Conservation (phyloP, 2,329 filamentous ascomycete genomes). For the Monilinia vaccinii-corymbosi region DNA sequence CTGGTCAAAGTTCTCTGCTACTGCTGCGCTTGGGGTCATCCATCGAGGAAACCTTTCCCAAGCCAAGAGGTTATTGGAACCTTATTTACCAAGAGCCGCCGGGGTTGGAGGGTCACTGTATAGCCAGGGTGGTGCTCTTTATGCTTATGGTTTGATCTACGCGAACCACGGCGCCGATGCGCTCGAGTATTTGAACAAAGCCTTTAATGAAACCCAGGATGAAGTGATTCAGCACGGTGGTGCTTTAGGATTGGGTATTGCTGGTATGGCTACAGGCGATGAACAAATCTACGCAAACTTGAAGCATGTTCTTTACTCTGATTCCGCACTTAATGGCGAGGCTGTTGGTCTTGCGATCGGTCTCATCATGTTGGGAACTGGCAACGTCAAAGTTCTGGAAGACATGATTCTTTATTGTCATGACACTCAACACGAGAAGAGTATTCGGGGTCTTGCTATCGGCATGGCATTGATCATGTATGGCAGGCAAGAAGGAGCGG, state of each 20-base stretch:
- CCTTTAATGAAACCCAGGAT: slow-evolving; percentile 68
- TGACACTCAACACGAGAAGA: slow-evolving; percentile 98
- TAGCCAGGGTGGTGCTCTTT: slow-evolving; percentile 91
- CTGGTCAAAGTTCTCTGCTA: slow-evolving; percentile 99
- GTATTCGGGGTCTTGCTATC: slow-evolving; percentile 86
- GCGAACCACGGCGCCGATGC: slow-evolving; percentile 95
- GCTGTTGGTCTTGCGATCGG: slow-evolving; percentile 95
- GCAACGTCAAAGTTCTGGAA: slow-evolving; percentile 83
- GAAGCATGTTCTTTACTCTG: slow-evolving; percentile 78
- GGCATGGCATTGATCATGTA: slow-evolving; percentile 99
- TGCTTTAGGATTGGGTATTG: slow-evolving; percentile 88
- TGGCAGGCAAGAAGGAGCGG: slow-evolving; percentile 85
- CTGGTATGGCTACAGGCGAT: slow-evolving; percentile 92
- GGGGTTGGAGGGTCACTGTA: slow-evolving; percentile 80
- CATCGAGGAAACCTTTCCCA: slow-evolving; percentile 92
- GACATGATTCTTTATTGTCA: slow-evolving; percentile 98
- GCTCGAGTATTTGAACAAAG: slow-evolving; percentile 65
- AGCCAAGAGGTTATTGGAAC: slow-evolving; percentile 85
- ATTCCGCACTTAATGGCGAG: slow-evolving; percentile 94
- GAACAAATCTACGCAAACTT: slow-evolving; percentile 87
- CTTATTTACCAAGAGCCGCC: slow-evolving; percentile 76
- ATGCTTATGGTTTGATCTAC: slow-evolving; percentile 91
- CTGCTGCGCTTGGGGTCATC: slow-evolving; percentile 90
- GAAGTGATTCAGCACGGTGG: slow-evolving; percentile 97
- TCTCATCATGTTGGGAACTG: slow-evolving; percentile 96